Base-by-base conservation (phyloP, 305 asterid species). In the Fraxinus baroniana region DNA sequence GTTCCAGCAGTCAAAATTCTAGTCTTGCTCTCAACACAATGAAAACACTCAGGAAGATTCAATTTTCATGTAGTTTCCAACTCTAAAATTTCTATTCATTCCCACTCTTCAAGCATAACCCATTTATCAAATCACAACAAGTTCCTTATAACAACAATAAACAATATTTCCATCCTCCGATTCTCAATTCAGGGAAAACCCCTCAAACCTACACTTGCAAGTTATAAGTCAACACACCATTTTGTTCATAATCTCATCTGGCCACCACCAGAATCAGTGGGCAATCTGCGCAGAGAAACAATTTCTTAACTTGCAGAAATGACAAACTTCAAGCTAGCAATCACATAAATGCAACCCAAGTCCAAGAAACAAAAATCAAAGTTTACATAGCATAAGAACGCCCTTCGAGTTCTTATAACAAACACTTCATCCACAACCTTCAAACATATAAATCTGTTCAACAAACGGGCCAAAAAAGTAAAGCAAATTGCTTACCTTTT, bases 331-430 rank as follows among this genome's bases (percentile, higher is more conserved):
- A n/a, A 81, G 74, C 71, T 55, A 66, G 39, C n/a, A 80, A 79
- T 49, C 81, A 76, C 55, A 60, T 26, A 78, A 70, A 26, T 55
- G 17, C 39, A 77, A 39, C 72, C 81, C 84, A 81, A 78, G 76
- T 75, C 78, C 80, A 84, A 78, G 81, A 80, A 82, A 62, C 8
- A 3, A 28, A 17, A 79, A 77, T 77, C 35, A 79, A 41, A 77
- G 80, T 41, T 46, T 30, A 57, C 68, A 57, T 57, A 57, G 3
- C 10, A 57, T n/a, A n/a, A 57, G 68, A 52, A 52, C 68, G 18
- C 26, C 68, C 68, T 57, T n/a, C 20, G 68, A 57, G 3, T n/a
- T 57, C 12, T n/a, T 57, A n/a, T 57, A n/a, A 18, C 12, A 57
- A 57, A 6, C 1, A 57, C 68, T 57, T 57, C 68, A 4, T 33